These are phyloP conservation scores for Boletus speciosus DNA, from an alignment of 768 basidiomycete species.

Conservation along the genomic window DNA sequence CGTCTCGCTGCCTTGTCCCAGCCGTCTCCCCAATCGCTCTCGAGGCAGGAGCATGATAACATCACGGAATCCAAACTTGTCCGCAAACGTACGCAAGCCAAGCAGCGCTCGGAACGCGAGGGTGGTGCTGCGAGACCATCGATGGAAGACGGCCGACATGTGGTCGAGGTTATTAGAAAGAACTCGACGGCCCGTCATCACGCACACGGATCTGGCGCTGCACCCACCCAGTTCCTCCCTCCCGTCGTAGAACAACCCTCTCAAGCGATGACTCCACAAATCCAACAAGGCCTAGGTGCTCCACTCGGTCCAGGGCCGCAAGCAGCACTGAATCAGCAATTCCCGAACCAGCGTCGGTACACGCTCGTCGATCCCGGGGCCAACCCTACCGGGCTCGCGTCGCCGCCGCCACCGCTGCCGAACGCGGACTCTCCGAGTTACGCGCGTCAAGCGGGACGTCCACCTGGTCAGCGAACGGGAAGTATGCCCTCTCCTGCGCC, in stretches of 20 bases:
- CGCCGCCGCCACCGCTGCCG: conserved; percentile 19
- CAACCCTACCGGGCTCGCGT: conserved; percentile 1
- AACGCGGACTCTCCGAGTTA: conserved; percentile 24
- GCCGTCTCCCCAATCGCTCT: conserved; percentile 60
- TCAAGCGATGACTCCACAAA: neutral
- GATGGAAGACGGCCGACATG: conserved; percentile 37
- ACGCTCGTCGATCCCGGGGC: conserved; percentile 44
- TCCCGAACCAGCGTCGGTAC: conserved; percentile 43
- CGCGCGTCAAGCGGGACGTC: conserved; percentile 29
- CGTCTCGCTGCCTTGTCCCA: conserved; percentile 68
- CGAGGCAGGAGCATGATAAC: conserved; percentile 74
- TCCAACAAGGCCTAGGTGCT: neutral
- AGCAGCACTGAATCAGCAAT: conserved; percentile 19
- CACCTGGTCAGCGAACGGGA: conserved; percentile 29
- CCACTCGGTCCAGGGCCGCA: conserved; percentile 3
- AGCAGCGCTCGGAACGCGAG: conserved; percentile 45
- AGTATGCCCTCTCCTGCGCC: conserved; percentile 17
- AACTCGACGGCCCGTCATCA: conserved; percentile 37
- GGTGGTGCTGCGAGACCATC: conserved; percentile 10
- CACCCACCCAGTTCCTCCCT: neutral
- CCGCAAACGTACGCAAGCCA: conserved; percentile 74
- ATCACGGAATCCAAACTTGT: conserved; percentile 80
- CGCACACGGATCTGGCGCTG: conserved; percentile 10
- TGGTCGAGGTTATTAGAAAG: conserved; percentile 55
- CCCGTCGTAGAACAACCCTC: conserved; percentile 17